These are phyloP conservation scores for Candida gorgasii DNA, from an alignment of 805 yeast species.

Conservation along the genomic window DNA sequence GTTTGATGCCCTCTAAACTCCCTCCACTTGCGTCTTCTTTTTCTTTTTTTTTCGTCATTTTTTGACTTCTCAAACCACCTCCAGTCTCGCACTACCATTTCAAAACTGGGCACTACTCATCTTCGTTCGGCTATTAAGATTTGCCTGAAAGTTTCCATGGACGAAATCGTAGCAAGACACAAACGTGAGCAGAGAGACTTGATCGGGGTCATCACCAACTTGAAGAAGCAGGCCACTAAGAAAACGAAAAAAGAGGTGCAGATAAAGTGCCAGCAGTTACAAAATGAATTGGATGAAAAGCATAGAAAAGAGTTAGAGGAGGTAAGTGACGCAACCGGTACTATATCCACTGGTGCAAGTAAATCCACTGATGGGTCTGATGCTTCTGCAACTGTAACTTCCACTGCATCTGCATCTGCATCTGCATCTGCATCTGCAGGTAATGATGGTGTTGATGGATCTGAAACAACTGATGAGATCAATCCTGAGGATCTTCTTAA, in stretches of 20 bases:
- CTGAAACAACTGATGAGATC: conserved; percentile 3
- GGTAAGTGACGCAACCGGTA: conserved; percentile 8
- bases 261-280: conserved; percentile 60
- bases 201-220: conserved; percentile 63
- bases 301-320: conserved; percentile 55
- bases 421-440: not conserved
- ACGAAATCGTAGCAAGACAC: conserved; percentile 38
- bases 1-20: too few species aligned
- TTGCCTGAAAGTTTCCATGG: not conserved
- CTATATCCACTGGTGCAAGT: not conserved
- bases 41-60: too few species aligned
- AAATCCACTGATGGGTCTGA: not conserved
- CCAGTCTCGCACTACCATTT: not conserved
- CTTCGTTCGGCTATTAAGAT: conserved; percentile 2
- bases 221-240: conserved; percentile 83
- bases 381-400: too few species aligned
- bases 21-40: not conserved
- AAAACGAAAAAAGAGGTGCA: conserved; percentile 70
- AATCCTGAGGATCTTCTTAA: conserved; percentile 12
- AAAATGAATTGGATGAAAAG: conserved; percentile 49
- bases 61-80: too few species aligned
- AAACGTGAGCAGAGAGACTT: conserved; percentile 68
- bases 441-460: not conserved
- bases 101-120: conserved; percentile 2
- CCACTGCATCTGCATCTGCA: not conserved